Percentiles rank a stretch among this genome's conserved stretches.
These are phyloP conservation scores for Phytopythium cucurbitacearum DNA, from an alignment of 352 stramenopile genomes.

Conservation along the genomic window DNA sequence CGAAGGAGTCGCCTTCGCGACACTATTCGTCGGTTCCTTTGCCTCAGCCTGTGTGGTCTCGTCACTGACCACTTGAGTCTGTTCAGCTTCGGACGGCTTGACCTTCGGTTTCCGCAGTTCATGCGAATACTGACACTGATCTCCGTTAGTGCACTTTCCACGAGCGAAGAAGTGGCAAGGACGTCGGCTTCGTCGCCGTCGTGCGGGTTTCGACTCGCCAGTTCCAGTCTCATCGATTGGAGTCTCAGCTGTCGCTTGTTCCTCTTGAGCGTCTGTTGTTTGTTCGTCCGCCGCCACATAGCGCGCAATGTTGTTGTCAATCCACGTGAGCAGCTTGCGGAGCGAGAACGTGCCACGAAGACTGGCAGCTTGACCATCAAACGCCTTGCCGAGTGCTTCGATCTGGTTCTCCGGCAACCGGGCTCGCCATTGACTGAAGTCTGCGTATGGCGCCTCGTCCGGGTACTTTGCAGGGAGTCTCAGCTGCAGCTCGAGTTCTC, in stretches of 20 bases:
- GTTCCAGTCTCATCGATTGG: too few species aligned
- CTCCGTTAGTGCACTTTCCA: constrained; percentile 49
- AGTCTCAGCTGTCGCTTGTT: too few species aligned
- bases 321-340: constrained; percentile 74
- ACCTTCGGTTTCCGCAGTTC: constrained; percentile 8
- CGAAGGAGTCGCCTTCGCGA: not conserved
- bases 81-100: constrained; percentile 3
- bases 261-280: too few species aligned
- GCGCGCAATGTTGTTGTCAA: constrained; percentile 76
- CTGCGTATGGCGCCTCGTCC: constrained; percentile 29
- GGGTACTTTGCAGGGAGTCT: constrained; percentile 55
- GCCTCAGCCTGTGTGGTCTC: constrained; percentile 7
- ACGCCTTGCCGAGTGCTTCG: constrained; percentile 23
- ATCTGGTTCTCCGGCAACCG: constrained; percentile 36
- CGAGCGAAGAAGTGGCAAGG: constrained; percentile 47
- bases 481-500: constrained; percentile 51
- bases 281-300: constrained; percentile 18
- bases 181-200: constrained; percentile 5
- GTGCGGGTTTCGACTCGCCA: too few species aligned
- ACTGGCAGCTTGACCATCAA: constrained; percentile 30
- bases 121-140: constrained; percentile 50
- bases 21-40: constrained; percentile 1
- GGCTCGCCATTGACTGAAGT: constrained; percentile 47
- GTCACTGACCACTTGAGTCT: constrained; percentile 1
- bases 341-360: constrained; percentile 46